Evolutionary conservation across 2,329 filamentous ascomycete species (phyloP).

Genomic region (Aspergillus brasiliensis): DNA sequence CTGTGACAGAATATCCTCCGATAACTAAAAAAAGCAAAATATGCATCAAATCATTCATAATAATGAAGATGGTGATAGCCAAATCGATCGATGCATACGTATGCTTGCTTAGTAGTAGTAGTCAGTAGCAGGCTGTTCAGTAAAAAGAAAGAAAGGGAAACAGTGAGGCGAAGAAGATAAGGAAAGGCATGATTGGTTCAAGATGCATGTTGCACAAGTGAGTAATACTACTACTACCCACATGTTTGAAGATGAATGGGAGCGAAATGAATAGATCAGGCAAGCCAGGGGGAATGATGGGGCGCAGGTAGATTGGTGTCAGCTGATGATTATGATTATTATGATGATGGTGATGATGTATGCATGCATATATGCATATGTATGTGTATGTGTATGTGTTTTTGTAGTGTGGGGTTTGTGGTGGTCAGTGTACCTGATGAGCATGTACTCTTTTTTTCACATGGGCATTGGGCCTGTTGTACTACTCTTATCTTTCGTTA

Average conservation of each 20-base stretch:
- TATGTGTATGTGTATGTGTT: neutral
- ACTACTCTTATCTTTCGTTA: too few species aligned
- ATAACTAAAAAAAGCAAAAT: neutral
- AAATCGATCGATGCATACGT: too few species aligned
- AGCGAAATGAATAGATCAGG: neutral
- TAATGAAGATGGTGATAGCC: too few species aligned
- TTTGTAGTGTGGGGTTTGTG: neutral
- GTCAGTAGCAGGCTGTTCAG: too few species aligned
- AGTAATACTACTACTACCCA: too few species aligned
- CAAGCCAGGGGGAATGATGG: neutral
- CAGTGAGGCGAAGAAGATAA: too few species aligned
- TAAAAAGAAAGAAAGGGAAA: too few species aligned
- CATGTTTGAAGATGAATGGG: neutral
- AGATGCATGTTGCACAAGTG: too few species aligned
- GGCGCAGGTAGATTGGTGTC: neutral
- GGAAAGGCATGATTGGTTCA: too few species aligned
- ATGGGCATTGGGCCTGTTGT: too few species aligned
- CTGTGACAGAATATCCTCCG: neutral
- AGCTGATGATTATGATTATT: neutral
- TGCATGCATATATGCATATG: neutral
- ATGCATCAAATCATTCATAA: too few species aligned
- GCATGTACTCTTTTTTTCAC: neutral
- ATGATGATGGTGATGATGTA: neutral
- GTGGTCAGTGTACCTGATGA: neutral
- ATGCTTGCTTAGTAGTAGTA: too few species aligned